A percentile compares a stretch with the other conserved stretches of the same genome.
Evolutionary conservation across 352 stramenopile species (phyloP).

Genomic region (Phytophthora pisi): DNA sequence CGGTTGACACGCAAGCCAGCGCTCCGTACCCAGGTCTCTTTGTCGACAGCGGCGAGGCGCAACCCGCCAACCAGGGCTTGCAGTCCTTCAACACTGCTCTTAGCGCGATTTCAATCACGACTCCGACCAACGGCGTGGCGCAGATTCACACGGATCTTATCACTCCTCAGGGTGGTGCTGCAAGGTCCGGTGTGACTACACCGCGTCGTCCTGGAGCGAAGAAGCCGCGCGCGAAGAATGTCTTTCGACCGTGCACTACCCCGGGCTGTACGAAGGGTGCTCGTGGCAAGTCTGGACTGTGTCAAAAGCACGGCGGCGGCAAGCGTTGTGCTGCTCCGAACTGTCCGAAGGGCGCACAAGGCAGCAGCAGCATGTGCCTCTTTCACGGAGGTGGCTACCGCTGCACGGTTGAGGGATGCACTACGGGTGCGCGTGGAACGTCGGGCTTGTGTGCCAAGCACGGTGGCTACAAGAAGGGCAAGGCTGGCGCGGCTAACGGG

Average conservation of each 20-base stretch:
- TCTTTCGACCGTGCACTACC: constrained; percentile 66
- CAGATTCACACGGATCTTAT: constrained; percentile 29
- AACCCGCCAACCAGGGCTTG: constrained; percentile 17
- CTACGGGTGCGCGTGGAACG: constrained; percentile 73
- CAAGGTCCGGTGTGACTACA: constrained; percentile 6
- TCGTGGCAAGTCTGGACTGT: constrained; percentile 81
- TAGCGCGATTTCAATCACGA: constrained; percentile 34
- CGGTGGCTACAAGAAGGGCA: constrained; percentile 76
- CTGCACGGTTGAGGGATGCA: constrained; percentile 76
- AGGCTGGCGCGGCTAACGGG: constrained; percentile 12
- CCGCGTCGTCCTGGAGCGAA: constrained; percentile 46
- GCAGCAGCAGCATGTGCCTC: constrained; percentile 74
- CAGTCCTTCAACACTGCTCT: constrained; percentile 34
- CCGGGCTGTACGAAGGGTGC: constrained; percentile 78
- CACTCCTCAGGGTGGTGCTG: constrained; percentile 23
- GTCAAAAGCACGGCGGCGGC: constrained; percentile 86
- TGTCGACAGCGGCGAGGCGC: constrained; percentile 23
- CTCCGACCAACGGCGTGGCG: constrained; percentile 18
- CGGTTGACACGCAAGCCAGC: constrained; percentile 10
- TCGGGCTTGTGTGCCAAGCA: constrained; percentile 82
- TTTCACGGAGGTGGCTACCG: constrained; percentile 88
- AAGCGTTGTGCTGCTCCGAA: constrained; percentile 67
- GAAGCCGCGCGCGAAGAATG: constrained; percentile 75
- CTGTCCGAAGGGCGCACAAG: constrained; percentile 85
- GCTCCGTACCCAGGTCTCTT: constrained; percentile 33